phyloP scores from a whole-genome alignment of 345 rosid genomes.

The Salix udensis region DNA sequence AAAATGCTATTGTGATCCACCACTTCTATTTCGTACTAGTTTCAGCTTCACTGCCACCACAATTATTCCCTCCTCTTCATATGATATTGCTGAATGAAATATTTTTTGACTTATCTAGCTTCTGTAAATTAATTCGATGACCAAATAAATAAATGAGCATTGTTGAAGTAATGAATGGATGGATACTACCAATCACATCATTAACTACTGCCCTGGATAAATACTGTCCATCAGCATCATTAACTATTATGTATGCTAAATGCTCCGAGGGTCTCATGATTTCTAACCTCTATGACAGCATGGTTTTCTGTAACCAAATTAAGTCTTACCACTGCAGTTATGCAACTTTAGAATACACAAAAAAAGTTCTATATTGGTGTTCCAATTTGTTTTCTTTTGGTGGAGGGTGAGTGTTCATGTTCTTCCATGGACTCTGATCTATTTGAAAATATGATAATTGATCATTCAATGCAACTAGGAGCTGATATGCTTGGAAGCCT shows the following conservation, averaged over 20 bases:
- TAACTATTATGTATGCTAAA: neutral
- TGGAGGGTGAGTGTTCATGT: neutral
- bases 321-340: neutral
- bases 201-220: neutral
- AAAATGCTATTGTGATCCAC: neutral
- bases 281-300: neutral
- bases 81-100: neutral
- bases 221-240: neutral
- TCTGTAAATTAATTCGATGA: neutral
- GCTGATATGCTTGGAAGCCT: neutral
- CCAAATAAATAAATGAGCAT: neutral
- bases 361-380: neutral
- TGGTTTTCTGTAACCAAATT: neutral
- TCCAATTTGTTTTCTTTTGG: neutral
- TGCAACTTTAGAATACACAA: neutral
- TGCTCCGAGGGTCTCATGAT: neutral
- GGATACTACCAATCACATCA: neutral
- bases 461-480: neutral
- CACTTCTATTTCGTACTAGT: neutral
- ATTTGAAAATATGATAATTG: neutral
- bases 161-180: neutral
- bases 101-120: neutral
- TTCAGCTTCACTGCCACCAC: neutral
- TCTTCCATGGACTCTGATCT: too few species aligned
- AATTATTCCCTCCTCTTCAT: neutral